A percentile compares a stretch with the other conserved stretches of the same genome.
phyloP scores from a whole-genome alignment of 495 filamentous ascomycete species.

The Penicillium manginii region DNA sequence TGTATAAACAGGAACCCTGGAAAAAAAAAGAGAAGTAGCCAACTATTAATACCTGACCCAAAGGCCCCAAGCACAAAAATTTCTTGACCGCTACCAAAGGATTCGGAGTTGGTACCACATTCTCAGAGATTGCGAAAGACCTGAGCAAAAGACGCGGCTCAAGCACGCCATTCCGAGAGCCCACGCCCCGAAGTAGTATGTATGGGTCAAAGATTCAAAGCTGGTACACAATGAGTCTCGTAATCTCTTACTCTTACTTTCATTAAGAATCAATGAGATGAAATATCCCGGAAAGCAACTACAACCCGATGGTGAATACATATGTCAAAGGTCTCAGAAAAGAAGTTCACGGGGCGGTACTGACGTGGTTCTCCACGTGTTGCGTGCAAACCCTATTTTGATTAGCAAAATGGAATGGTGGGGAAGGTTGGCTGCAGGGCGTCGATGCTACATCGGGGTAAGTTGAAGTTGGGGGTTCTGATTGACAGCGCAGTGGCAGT shows the following conservation, averaged over 20 bases:
- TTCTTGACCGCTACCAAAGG: conserved; percentile 11
- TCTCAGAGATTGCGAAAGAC: conserved; percentile 24
- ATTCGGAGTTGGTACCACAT: conserved; percentile 24
- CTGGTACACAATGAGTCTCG: not conserved
- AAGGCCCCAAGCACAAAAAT: not conserved
- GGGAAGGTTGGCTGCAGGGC: not conserved
- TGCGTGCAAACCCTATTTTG: conserved; percentile 10
- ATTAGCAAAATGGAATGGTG: conserved; percentile 5
- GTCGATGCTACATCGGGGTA: conserved; percentile 7
- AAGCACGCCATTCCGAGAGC: conserved; percentile 27
- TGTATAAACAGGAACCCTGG: not conserved
- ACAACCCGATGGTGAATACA: not conserved
- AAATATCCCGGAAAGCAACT: not conserved
- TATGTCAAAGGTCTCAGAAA: not conserved
- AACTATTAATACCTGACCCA: not conserved
- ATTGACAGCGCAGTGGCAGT: not conserved
- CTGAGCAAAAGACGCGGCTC: conserved; percentile 19
- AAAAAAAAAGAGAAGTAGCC: not conserved
- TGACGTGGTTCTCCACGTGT: conserved; percentile 19
- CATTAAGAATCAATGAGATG: too few relatives aligned
- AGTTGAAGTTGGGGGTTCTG: not conserved
- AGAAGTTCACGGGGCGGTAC: not conserved
- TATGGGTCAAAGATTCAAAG: not conserved
- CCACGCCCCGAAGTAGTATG: not conserved
- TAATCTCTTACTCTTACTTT: not conserved